Evolutionary conservation across 345 rosid species (phyloP), one percentile per base, ranked within the genome.

Genomic region (Mallotus nudiflorus): DNA sequence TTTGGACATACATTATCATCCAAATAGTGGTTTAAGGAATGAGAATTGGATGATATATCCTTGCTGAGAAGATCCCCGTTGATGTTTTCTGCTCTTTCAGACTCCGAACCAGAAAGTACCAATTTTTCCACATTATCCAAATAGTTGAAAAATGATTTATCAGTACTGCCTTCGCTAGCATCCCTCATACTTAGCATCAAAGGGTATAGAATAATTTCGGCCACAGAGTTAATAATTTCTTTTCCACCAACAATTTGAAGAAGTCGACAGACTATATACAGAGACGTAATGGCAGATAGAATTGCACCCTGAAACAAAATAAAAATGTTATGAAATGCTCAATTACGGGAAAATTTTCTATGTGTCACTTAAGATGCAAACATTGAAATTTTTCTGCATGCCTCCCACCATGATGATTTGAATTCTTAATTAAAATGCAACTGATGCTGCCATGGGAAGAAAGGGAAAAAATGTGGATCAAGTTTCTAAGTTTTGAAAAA

Each of bases 221-320:
- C 84, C 27, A 87, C 82, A 62, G 74, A 62, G 46, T 84, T 81
- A 56, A 75, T 52, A 40, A 89, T 75, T 46, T 72, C 39, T 63
- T 69, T 80, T 72, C 87, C 89, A 46, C 88, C 89, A 71, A 89
- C 79, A 58, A 89, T 85, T 82, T 84, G 91, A 79, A 87, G 74
- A 78, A 85, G 73, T 45, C 73, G 86, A 77, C 86, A 77, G 77
- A 89, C 73, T 55, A 84, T 35, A 71, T 82, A 87, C 71, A 86
- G 67, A 82, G 91, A 85, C 58, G 87, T 85, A 61, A 80, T 71
- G 16, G 75, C 73, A 60, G 91, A 87, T 57, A 80, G 51, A 69
- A 70, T 75, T 66, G 71, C 77, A 45, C 73, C 94, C 94, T 86
- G 84, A 58, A 68, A 70, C 16, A 10, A 72, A 71, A 54, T 52